Conservation (phyloP, 1,139 yeast genomes). For the Pichia sp. region DNA sequence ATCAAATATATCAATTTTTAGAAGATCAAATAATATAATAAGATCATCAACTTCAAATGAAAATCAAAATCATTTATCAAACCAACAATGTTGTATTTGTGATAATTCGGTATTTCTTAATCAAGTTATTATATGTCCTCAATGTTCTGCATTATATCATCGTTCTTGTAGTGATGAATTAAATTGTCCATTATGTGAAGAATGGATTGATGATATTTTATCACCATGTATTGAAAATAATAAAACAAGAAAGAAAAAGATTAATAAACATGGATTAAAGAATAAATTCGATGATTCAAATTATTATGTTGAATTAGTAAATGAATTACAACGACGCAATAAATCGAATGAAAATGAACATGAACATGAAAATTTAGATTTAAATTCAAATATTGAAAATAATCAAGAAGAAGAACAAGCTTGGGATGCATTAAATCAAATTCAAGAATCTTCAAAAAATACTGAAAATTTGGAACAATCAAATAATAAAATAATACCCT, state of each 20-base stretch:
- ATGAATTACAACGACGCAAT: slow-evolving; percentile 15
- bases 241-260: slow-evolving; percentile 13
- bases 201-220: slow-evolving; percentile 13
- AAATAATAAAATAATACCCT: background rate
- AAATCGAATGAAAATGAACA: background rate
- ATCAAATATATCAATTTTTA: background rate
- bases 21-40: background rate
- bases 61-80: slow-evolving; percentile 1
- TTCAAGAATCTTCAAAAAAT: slow-evolving; percentile 1
- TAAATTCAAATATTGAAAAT: background rate
- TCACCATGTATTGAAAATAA: background rate
- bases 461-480: background rate
- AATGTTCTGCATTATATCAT: slow-evolving; percentile 19
- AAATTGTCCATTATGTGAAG: slow-evolving; percentile 18
- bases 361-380: background rate
- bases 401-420: slow-evolving; percentile 7
- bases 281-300: slow-evolving; percentile 16
- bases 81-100: slow-evolving; percentile 18
- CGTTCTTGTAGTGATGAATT: slow-evolving; percentile 17
- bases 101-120: slow-evolving; percentile 10
- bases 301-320: slow-evolving; percentile 25
- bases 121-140: slow-evolving; percentile 17
- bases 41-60: background rate
- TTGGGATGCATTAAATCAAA: slow-evolving; percentile 14
- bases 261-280: background rate